Evolutionary conservation across 352 stramenopile genomes (phyloP).

Genomic region (Phytophthora quininea): DNA sequence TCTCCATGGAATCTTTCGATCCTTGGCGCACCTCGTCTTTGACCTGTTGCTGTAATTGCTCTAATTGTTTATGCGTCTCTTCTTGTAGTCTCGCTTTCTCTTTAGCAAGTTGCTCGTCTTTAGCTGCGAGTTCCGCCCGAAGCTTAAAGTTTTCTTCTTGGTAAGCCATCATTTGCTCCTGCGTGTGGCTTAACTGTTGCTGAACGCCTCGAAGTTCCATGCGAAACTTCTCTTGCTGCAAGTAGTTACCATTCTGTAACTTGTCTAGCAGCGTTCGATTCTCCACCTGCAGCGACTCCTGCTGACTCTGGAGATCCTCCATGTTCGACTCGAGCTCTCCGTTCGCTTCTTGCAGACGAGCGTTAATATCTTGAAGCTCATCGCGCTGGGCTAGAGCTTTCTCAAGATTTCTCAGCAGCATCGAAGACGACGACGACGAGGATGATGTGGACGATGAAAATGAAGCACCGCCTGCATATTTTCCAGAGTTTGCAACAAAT

Average conservation of each 20-base stretch:
- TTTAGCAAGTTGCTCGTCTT: slow-evolving; percentile 62
- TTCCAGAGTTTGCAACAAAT: slow-evolving; percentile 42
- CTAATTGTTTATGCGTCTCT: slow-evolving; percentile 65
- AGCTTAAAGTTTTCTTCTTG: slow-evolving; percentile 74
- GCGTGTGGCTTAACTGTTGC: slow-evolving; percentile 64
- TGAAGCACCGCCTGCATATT: slow-evolving; percentile 16
- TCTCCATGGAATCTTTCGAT: slow-evolving; percentile 54
- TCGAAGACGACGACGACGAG: slow-evolving; percentile 36
- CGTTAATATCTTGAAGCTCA: slow-evolving; percentile 60
- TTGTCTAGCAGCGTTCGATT: slow-evolving; percentile 76
- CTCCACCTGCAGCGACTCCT: slow-evolving; percentile 68
- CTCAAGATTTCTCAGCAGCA: slow-evolving; percentile 77
- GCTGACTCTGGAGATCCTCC: slow-evolving; percentile 63
- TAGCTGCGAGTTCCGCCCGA: slow-evolving; percentile 53
- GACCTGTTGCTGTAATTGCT: slow-evolving; percentile 61
- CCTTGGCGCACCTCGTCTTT: slow-evolving; percentile 64
- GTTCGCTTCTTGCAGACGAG: slow-evolving; percentile 53
- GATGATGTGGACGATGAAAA: slow-evolving; percentile 34
- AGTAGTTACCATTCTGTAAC: slow-evolving; percentile 63
- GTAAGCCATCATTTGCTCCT: slow-evolving; percentile 75
- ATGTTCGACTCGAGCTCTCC: slow-evolving; percentile 60
- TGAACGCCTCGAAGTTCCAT: slow-evolving; percentile 66
- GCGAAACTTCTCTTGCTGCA: slow-evolving; percentile 78
- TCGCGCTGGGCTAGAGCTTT: slow-evolving; percentile 72
- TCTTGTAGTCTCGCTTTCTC: slow-evolving; percentile 66